phyloP scores from a whole-genome alignment of 305 asterid species.

The Coffea humblotiana region DNA sequence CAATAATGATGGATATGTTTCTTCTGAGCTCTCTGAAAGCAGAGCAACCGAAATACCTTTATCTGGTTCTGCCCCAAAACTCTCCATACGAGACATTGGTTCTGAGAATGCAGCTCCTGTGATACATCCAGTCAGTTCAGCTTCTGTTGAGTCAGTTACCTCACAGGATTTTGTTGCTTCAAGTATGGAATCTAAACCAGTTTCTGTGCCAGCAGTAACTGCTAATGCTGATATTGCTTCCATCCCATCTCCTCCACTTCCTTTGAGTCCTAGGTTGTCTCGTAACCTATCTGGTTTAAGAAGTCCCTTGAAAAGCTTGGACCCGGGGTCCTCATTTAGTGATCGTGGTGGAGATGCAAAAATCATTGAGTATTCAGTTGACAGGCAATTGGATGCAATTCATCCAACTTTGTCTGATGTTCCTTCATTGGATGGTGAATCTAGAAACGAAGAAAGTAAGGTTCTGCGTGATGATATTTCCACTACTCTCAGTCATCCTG shows the following conservation, averaged over 20 bases:
- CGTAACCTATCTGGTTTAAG: conserved; percentile 63
- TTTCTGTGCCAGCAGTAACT: conserved; percentile 39
- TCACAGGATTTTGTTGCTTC: conserved; percentile 48
- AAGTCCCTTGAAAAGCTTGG: conserved; percentile 61
- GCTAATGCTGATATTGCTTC: conserved; percentile 46
- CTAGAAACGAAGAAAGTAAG: conserved; percentile 49
- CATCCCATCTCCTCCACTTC: conserved; percentile 58
- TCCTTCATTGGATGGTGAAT: conserved; percentile 55
- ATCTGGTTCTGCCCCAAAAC: conserved; percentile 55
- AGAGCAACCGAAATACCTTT: conserved; percentile 46
- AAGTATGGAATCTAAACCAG: conserved; percentile 46
- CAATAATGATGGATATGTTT: conserved; percentile 43
- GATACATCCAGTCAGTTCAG: conserved; percentile 42
- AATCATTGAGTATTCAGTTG: conserved; percentile 63
- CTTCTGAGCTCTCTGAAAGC: conserved; percentile 45
- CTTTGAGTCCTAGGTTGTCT: conserved; percentile 75
- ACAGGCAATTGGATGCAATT: conserved; percentile 51
- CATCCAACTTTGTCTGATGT: conserved; percentile 57
- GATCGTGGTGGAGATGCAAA: conserved; percentile 52
- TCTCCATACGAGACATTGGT: conserved; percentile 44
- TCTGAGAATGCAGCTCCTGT: conserved; percentile 44
- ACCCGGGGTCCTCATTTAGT: conserved; percentile 39
- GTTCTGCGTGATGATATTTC: conserved; percentile 57
- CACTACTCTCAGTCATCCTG: conserved; percentile 42
- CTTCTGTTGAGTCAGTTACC: conserved; percentile 40